These are phyloP conservation scores for Wallacemonas sp. DNA, from an alignment of 208 protist species.

Conservation along the genomic window DNA sequence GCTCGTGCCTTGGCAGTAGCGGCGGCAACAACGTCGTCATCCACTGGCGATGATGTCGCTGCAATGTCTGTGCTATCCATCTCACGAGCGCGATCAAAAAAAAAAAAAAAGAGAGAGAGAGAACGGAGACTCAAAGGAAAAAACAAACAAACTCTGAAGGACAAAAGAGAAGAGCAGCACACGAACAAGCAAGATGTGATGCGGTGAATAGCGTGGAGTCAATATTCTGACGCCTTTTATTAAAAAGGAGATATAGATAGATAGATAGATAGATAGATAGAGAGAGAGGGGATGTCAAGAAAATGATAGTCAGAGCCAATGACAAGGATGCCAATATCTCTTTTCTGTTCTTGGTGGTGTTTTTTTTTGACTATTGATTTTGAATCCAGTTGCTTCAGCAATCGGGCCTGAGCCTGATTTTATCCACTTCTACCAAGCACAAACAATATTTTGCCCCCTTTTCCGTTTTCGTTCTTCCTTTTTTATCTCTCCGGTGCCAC, in stretches of 20 bases:
- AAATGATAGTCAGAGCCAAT: too few relatives aligned
- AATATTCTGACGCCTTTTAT: too few relatives aligned
- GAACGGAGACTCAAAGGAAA: background rate
- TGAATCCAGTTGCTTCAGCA: background rate
- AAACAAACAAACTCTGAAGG: background rate
- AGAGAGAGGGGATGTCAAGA: too few relatives aligned
- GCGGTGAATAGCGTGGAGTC: too few relatives aligned
- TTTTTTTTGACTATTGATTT: conserved; percentile 1
- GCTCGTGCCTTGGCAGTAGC: background rate
- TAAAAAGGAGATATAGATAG: too few relatives aligned
- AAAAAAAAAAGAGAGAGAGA: background rate
- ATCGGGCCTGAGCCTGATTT: too few relatives aligned
- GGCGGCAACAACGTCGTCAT: background rate
- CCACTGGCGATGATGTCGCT: background rate
- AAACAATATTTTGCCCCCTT: too few relatives aligned
- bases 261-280: too few relatives aligned
- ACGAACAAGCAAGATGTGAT: background rate
- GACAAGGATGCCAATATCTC: background rate
- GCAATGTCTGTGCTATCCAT: background rate
- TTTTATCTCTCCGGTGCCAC: conserved; percentile 12
- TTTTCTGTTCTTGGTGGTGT: background rate
- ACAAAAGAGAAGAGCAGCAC: background rate
- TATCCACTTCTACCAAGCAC: too few relatives aligned
- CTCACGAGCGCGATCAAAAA: background rate
- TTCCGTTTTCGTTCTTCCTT: too few relatives aligned